Evolutionary conservation across 2,329 filamentous ascomycete species (phyloP), one percentile per base, ranked within the genome.

Genomic region (Mariannaea sp.): DNA sequence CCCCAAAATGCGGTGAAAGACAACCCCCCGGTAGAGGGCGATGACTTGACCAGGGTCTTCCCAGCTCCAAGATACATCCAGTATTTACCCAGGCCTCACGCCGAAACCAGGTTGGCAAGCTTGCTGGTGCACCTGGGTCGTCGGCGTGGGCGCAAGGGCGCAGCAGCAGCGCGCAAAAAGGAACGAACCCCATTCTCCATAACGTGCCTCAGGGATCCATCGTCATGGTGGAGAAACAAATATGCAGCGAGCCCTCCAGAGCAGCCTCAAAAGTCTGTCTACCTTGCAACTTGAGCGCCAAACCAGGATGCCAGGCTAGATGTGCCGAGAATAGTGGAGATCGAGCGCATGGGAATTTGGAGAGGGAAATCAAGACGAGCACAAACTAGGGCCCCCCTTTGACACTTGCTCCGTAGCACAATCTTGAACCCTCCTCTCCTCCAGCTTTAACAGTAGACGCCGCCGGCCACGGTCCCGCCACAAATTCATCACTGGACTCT

Each of bases 1-100:
- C 51, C 50, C 52, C 58, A 65, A 65, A 59, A 65, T 66, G 64
- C 64, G 64, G 64, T 66, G 64, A 66, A 66, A 66, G 64, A 33
- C 53, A 24, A n/a, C 36, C 19, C 51, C 53, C 45, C 56, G 60
- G 55, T 53, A 52, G 53, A 53, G 56, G 51, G 57, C 56, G 29
- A 12, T 17, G 32, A 53, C 47, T 40, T 33, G 41, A 62, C 64
- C 47, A 53, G 64, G 64, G 60, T 64, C 48, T 64, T 64, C 64
- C 64, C 43, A 41, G 64, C 42, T 43, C 56, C 47, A 53, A 53
- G 53, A 14, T 32, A 12, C 46, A 41, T 33, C 10, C 35, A 33
- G 48, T 33, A 16, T 19, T 38, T 4, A n/a, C n/a, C 33, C 32
- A 52, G 46, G 58, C 60, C 61, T 56, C 22, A 24, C 8, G 22